phyloP scores from a whole-genome alignment of 768 basidiomycete species.

The Panaeolus cyanescens region DNA sequence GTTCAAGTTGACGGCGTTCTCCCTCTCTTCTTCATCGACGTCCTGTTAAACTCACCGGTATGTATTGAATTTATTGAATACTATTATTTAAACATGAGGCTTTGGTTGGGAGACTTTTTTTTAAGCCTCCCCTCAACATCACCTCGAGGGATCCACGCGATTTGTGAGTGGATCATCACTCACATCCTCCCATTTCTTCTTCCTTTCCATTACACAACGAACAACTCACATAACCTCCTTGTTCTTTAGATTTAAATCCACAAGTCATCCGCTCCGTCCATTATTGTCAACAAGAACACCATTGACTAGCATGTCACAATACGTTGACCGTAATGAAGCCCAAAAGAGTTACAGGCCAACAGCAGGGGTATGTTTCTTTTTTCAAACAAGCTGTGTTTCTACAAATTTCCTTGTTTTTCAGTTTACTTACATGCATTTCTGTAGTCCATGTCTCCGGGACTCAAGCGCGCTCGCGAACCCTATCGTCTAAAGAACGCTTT shows the following conservation, averaged over 20 bases:
- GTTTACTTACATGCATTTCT: neutral
- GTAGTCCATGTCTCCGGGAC: constrained; percentile 84
- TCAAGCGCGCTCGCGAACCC: constrained; percentile 84
- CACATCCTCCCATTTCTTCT: neutral
- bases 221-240: neutral
- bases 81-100: neutral
- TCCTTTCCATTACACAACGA: neutral
- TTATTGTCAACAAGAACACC: neutral
- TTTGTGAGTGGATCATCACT: neutral
- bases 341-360: neutral
- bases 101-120: neutral
- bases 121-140: neutral
- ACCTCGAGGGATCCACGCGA: constrained; percentile 4
- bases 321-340: neutral
- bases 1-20: neutral
- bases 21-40: neutral
- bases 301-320: neutral
- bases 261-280: neutral
- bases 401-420: neutral
- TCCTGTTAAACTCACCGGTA: neutral
- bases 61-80: neutral
- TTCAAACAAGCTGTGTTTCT: neutral
- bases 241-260: neutral
- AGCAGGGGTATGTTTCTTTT: neutral
- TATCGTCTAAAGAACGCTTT: constrained; percentile 80